Conservation (phyloP, 2,329 filamentous ascomycete species). For the Teratosphaeria gauchensis region DNA sequence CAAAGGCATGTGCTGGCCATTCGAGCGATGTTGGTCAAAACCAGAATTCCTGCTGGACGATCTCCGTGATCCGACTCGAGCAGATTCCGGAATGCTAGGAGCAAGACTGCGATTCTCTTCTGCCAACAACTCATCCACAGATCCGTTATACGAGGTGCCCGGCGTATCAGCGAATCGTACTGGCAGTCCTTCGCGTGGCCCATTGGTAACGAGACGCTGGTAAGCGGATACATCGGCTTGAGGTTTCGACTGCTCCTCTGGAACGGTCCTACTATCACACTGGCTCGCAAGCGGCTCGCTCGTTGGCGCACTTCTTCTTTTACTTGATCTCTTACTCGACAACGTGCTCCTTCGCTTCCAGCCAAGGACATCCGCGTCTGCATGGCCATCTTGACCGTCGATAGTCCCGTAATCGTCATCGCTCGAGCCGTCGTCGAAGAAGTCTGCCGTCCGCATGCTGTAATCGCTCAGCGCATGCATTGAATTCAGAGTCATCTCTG, state of each 20-base stretch:
- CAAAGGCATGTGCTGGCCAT: not conserved
- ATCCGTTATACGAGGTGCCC: conserved; percentile 19
- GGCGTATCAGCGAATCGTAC: conserved; percentile 9
- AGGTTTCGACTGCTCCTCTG: conserved; percentile 5
- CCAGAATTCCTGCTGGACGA: not conserved
- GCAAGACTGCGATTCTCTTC: conserved; percentile 9
- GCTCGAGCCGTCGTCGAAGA: conserved; percentile 24
- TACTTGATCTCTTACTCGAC: conserved; percentile 8
- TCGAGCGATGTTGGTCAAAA: not conserved
- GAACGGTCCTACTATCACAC: not conserved
- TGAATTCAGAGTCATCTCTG: conserved; percentile 22
- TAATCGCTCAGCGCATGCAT: conserved; percentile 22
- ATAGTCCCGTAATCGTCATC: conserved; percentile 13
- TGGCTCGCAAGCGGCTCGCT: conserved; percentile 5
- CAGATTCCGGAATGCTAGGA: conserved; percentile 5
- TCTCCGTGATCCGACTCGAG: conserved; percentile 7
- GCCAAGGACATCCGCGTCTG: conserved; percentile 6
- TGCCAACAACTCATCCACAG: conserved; percentile 18
- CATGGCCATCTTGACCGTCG: conserved; percentile 4
- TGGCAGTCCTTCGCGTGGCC: conserved; percentile 2
- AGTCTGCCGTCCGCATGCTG: conserved; percentile 23
- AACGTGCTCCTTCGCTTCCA: conserved; percentile 12
- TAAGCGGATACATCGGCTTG: conserved; percentile 16
- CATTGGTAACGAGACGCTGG: conserved; percentile 15
- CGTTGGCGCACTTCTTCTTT: conserved; percentile 7